Evolutionary conservation across 1,284 basidiomycete species (phyloP), one percentile per base, ranked within the genome.

Genomic region (Naganishia sp.): DNA sequence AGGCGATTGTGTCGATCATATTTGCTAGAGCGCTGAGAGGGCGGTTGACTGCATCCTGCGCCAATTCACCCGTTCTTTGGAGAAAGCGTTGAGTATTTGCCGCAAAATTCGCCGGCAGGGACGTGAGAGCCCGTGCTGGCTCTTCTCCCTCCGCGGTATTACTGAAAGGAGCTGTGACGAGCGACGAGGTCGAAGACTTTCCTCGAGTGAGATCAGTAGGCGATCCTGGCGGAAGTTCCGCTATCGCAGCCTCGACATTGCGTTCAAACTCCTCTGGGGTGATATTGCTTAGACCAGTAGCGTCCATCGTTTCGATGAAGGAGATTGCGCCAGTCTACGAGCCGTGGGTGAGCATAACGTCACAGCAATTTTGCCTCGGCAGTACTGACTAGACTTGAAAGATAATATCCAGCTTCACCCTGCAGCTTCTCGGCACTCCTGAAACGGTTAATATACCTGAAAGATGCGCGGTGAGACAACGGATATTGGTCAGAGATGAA

Each of bases 271-370:
- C 92, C 59, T 90, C 88, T 77, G 94, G 90, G 0, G 90, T 88
- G 70, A 98, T 95, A 73, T 91, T 89, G 15, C 92, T 95, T 49
- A 99, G 81, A 7, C 90, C 90, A 0, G 92, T 89, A 70, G 94
- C 90, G 77, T 98, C 96, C 90, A 99, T 94, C 0, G 91, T 91
- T 80, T 97, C 93, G 70, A 97, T 93, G 78, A 97, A 97, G 1
- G 92, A 89, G 36, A 97, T 91, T 4, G 94, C 91, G 42, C 90
- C 92, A 84, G 87, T 90, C 89, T 92, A 68, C 4, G 59, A 11
- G 15, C 15, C 25, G 21, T 39, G 15, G 23, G 33, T 63, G 42
- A 52, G 56, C 28, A 18, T 36, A 25, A 13, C 1, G 23, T 9
- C 13, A 25, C 13, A 15, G 49, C 39, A 18, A 23, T 68, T 36